Base-by-base conservation (phyloP, 2,329 filamentous ascomycete genomes). In the Meredithiella fracta region DNA sequence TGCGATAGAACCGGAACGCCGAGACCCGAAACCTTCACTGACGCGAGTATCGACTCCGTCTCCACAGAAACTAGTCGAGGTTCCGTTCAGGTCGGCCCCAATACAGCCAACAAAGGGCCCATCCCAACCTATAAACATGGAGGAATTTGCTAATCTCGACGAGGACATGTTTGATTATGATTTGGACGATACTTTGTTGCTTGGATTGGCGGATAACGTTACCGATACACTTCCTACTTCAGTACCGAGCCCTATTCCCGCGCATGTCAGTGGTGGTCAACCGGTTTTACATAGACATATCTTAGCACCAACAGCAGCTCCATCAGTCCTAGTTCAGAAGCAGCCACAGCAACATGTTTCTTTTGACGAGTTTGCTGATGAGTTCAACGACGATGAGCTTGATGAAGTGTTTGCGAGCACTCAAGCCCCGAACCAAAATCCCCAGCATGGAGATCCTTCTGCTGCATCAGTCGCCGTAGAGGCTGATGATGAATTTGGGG, bases 301-400 rank as follows among this genome's bases (percentile, higher is more conserved):
- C 31, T 25, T 22, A 7, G 49, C 38, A 3, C 23, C 53, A 14
- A 25, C 40, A 15, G 11, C 15, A 47, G 54, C 22, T 20, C 40
- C 40, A n/a, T 17, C 17, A n/a, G 15, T n/a, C 8, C 11, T n/a
- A 22, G 40, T 22, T 20, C 3, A 7, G 17, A 15, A 47, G 22
- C 34, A 23, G 25, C 49, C 3, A 20, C 25, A 15, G 17, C 5
- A 11, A 50, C 20, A 29, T 3, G 25, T 20, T 26, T 29, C 11
- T 15, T 31, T 20, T 20, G 34, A 47, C 3, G 25, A 47, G 23
- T 42, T 62, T 20, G 40, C 62, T 3, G 76, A 74, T 0, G 76
- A 79, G 58, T 73, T 80, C 58, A 78, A 83, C 61, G 79, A 83
- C 47, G 78, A 81, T 53, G 69, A 74, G 0, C 69, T 83, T 4